phyloP scores from a whole-genome alignment of 169 alveolate species.

The Eimeria necatrix region DNA sequence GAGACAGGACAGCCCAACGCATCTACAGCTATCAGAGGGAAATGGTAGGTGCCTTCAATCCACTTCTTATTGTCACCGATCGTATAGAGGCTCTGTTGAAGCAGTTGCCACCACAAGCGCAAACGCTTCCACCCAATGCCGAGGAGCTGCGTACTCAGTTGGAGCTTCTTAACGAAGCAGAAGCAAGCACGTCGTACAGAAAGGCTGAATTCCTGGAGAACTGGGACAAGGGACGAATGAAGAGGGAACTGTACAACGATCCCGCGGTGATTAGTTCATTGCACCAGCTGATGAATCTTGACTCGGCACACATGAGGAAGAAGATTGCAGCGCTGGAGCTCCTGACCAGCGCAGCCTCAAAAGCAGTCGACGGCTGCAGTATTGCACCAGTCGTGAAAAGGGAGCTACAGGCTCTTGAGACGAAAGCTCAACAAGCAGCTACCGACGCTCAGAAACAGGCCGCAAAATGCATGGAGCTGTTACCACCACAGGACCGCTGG shows the following conservation, averaged over 20 bases:
- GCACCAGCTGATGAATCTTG: background rate
- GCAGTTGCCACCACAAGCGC: conserved; percentile 2
- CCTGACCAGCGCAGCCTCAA: background rate
- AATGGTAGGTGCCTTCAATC: conserved; percentile 2
- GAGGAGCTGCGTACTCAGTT: conserved; percentile 20
- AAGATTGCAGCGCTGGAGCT: background rate
- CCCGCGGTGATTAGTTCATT: background rate
- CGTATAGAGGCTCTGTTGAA: background rate
- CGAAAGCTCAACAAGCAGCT: background rate
- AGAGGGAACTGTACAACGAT: background rate
- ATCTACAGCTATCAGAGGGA: conserved; percentile 23
- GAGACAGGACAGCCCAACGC: background rate
- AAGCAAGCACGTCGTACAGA: background rate
- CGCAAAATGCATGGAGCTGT: conserved; percentile 4
- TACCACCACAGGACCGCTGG: conserved; percentile 54
- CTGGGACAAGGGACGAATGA: background rate
- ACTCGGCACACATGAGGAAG: conserved; percentile 5
- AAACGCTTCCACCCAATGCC: background rate
- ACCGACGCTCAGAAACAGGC: background rate
- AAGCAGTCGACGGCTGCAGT: background rate
- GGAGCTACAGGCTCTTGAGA: background rate
- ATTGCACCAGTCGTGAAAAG: background rate
- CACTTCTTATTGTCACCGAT: background rate
- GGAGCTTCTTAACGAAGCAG: background rate
- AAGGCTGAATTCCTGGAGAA: background rate